Conservation (phyloP, 148 eudicot genomes). For the Fagopyrum homotropicum region DNA sequence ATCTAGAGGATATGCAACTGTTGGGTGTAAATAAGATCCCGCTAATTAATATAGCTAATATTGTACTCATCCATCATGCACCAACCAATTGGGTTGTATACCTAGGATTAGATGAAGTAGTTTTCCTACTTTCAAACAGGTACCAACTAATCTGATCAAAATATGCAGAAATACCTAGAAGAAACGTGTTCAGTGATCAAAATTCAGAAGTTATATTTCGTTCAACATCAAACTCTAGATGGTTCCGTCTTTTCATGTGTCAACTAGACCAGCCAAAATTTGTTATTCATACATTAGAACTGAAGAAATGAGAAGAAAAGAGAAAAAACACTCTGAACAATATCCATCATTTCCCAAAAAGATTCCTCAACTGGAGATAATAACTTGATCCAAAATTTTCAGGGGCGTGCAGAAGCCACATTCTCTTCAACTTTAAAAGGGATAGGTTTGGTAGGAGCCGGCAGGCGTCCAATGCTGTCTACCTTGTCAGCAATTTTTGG, state of each 20-base stretch:
- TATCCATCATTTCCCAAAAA: neutral
- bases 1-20: slow-evolving; percentile 95
- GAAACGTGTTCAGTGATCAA: neutral
- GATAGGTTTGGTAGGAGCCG: slow-evolving; percentile 82
- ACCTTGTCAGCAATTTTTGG: slow-evolving; percentile 81
- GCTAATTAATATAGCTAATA: too few relatives aligned
- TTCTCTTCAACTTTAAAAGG: slow-evolving; percentile 49
- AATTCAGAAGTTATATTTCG: neutral
- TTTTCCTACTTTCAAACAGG: neutral
- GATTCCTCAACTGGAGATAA: neutral
- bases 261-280: neutral
- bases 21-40: slow-evolving; percentile 24
- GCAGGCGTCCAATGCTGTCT: slow-evolving; percentile 90
- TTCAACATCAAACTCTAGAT: neutral
- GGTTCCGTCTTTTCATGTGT: neutral
- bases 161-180: neutral
- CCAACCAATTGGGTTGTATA: neutral
- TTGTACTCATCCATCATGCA: neutral
- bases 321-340: neutral
- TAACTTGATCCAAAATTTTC: neutral
- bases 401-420: slow-evolving; percentile 23
- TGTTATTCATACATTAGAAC: neutral
- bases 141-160: slow-evolving; percentile 1
- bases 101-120: neutral
- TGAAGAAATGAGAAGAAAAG: neutral